A percentile compares a stretch with the other conserved stretches of the same genome.
Conservation (phyloP, 2,329 filamentous ascomycete genomes). For the Ascosphaera pollenicola region DNA sequence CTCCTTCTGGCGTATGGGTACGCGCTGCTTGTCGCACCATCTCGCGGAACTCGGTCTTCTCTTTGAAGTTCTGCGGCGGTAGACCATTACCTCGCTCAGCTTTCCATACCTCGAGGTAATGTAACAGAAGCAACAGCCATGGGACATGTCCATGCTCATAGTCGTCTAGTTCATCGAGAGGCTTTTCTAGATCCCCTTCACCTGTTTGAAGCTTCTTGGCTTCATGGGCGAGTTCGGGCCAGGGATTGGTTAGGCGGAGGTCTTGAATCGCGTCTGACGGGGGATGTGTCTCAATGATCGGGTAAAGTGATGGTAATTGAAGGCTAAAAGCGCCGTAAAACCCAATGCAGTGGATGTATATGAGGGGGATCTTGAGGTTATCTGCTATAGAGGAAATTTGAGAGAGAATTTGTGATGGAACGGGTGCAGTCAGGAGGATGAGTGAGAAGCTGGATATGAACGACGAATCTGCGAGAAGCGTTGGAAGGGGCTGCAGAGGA, state of each 20-base stretch:
- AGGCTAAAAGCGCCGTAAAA: constrained; percentile 85
- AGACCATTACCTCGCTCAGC: constrained; percentile 37
- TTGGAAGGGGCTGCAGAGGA: constrained; percentile 12
- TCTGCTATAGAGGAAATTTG: constrained; percentile 28
- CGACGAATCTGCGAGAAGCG: constrained; percentile 17
- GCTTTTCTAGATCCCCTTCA: constrained; percentile 10
- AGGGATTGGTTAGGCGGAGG: constrained; percentile 62
- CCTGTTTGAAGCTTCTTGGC: constrained; percentile 29
- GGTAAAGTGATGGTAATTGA: constrained; percentile 54
- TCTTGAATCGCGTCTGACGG: constrained; percentile 70
- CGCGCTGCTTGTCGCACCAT: constrained; percentile 45
- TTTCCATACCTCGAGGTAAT: constrained; percentile 70
- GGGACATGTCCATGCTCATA: constrained; percentile 85
- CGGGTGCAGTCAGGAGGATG: constrained; percentile 37
- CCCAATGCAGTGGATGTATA: constrained; percentile 72
- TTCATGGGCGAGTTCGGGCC: constrained; percentile 57
- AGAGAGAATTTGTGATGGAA: constrained; percentile 29
- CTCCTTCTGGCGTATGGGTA: constrained; percentile 55
- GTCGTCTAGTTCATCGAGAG: constrained; percentile 47
- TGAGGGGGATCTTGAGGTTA: constrained; percentile 44
- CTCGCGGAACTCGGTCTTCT: constrained; percentile 66
- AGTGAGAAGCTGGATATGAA: constrained; percentile 31
- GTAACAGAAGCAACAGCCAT: constrained; percentile 59
- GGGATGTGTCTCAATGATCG: constrained; percentile 89
- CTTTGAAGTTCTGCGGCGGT: constrained; percentile 51